Evolutionary conservation across 257 asterid genomes (phyloP), one percentile per base, ranked within the genome.

Genomic region (Perilla frutescens): DNA sequence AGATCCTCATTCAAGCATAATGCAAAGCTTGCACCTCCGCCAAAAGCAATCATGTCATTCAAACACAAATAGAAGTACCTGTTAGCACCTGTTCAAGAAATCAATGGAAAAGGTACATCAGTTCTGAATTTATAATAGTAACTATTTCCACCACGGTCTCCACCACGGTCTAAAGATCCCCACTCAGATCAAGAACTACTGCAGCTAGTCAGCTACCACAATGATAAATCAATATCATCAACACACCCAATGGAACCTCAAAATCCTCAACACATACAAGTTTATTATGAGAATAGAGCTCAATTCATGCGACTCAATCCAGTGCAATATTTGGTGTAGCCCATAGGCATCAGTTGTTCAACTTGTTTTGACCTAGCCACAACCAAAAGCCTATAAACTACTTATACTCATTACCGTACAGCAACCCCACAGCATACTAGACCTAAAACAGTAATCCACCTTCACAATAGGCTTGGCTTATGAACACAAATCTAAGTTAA

Each of bases 21-120:
- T 41, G 98, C 99, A 71, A 90, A 95, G 79, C 78, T 78, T 62
- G 85, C 89, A 69, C 99, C 99, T 39, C 99, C 99, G 71, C 99
- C 99, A 60, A 95, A 84, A 44, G 99, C 99, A 76, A 95, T 83
- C 82, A 86, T 77, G 69, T 95, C 96, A 76, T 90, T 90, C 86
- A 87, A 81, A 82, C 98, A 95, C 92, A 94, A 70, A 76, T 79
- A 89, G 71, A 87, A 95, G 72, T 90, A 95, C 82, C 99, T 82
- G 77, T 95, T 95, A 66, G 88, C 93, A 77, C 99, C 99, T 95
- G 74, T 61, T 67, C 76, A 80, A 63, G 68, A 26, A 41, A 76
- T 2, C 45, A 57, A 4, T 4, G 20, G 71, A 53, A 66, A 7
- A 6, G 4, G 50, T 8, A 14, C 3, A 40, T 61, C 8, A 45